phyloP scores from a whole-genome alignment of 257 asterid species.

The Mitragyna speciosa region DNA sequence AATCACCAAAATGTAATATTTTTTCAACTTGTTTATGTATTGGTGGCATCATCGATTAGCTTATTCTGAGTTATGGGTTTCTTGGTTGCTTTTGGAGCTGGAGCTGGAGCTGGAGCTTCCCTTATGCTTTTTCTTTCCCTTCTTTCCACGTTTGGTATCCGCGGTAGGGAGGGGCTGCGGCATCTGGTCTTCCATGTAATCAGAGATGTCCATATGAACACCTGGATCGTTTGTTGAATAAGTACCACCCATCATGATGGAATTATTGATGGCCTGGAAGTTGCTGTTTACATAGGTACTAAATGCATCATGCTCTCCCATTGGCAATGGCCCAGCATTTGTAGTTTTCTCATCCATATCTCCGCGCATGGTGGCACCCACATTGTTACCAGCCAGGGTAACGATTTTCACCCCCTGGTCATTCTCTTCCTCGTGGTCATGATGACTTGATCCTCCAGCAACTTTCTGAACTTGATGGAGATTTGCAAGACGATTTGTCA shows the following conservation, averaged over 20 bases:
- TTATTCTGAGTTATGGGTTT: slow-evolving; percentile 25
- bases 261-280: slow-evolving; percentile 88
- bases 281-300: slow-evolving; percentile 76
- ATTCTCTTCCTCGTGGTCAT: slow-evolving; percentile 20
- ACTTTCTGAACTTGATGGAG: slow-evolving; percentile 49
- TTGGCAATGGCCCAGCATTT: slow-evolving; percentile 18
- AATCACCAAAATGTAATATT: too few relatives aligned
- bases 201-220: slow-evolving; percentile 75
- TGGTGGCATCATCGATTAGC: too few relatives aligned
- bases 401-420: slow-evolving; percentile 65
- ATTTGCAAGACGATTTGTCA: slow-evolving; percentile 49
- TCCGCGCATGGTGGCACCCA: slow-evolving; percentile 87
- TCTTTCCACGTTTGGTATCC: slow-evolving; percentile 23
- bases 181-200: slow-evolving; percentile 34
- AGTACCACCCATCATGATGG: slow-evolving; percentile 85
- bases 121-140: slow-evolving; percentile 33
- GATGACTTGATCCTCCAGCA: slow-evolving; percentile 27
- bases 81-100: slow-evolving; percentile 29
- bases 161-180: neutral
- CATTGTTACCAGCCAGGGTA: slow-evolving; percentile 77
- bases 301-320: slow-evolving; percentile 49
- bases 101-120: slow-evolving; percentile 26
- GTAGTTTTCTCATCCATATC: slow-evolving; percentile 45
- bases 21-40: too few relatives aligned
- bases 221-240: slow-evolving; percentile 83